Evolutionary conservation across 345 rosid species (phyloP).

Genomic region (Gossypium rotundifolium): DNA sequence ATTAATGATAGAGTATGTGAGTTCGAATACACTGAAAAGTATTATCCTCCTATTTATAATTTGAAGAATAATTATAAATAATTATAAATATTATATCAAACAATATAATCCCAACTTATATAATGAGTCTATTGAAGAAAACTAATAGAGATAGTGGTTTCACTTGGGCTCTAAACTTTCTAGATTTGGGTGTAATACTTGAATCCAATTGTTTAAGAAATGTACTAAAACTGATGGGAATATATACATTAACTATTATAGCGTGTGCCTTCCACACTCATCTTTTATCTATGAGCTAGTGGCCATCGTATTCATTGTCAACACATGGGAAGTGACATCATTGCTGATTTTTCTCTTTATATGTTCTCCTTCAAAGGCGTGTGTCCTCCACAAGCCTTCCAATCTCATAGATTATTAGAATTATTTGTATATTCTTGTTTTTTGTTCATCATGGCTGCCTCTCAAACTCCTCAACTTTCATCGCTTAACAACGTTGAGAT

Average conservation of each 20-base stretch:
- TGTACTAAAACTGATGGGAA: background rate
- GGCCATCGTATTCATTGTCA: background rate
- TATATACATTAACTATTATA: background rate
- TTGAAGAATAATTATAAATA: accelerated
- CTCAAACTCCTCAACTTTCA: slow-evolving; percentile 6
- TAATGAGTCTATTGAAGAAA: too few species aligned
- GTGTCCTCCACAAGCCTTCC: slow-evolving; percentile 41
- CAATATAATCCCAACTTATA: accelerated
- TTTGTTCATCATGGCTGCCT: slow-evolving; percentile 13
- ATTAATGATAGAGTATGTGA: accelerated
- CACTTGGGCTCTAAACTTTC: too few species aligned
- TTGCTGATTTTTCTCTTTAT: slow-evolving; percentile 3
- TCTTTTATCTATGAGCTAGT: background rate
- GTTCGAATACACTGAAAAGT: accelerated
- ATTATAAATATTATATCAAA: too few species aligned
- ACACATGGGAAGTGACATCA: background rate
- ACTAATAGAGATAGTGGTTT: too few species aligned
- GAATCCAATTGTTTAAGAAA: background rate
- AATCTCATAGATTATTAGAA: background rate
- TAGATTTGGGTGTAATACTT: too few species aligned
- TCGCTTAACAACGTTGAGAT: too few species aligned
- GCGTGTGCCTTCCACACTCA: background rate
- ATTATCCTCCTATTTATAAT: too few species aligned
- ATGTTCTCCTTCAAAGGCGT: slow-evolving; percentile 23
- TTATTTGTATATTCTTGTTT: background rate